Percentiles rank a stretch among this genome's conserved stretches.
phyloP scores from a whole-genome alignment of 352 stramenopile species.

The Globisporangium carolinianum region DNA sequence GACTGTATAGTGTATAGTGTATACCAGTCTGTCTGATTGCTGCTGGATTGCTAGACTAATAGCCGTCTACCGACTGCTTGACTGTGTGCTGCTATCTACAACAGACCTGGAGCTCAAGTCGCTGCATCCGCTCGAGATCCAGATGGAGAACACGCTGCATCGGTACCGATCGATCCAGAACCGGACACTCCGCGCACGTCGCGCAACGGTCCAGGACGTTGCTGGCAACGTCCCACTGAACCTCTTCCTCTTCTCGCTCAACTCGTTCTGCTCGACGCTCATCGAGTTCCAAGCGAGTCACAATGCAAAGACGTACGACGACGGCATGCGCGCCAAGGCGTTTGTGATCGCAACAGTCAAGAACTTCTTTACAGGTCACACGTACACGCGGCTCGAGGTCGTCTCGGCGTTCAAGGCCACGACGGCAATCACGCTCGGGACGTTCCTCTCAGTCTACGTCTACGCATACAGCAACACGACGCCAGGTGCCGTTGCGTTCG shows the following conservation, averaged over 20 bases:
- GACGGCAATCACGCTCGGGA: slow-evolving; percentile 26
- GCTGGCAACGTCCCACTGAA: slow-evolving; percentile 43
- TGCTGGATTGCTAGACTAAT: too few species aligned
- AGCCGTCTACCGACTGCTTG: too few species aligned
- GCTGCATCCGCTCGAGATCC: slow-evolving; percentile 23
- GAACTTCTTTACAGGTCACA: slow-evolving; percentile 22
- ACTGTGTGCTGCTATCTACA: slow-evolving; percentile 8
- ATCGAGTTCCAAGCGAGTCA: slow-evolving; percentile 30
- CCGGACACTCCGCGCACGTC: slow-evolving; percentile 21
- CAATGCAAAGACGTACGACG: slow-evolving; percentile 31
- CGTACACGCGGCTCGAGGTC: slow-evolving; percentile 24
- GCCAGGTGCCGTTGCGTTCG: slow-evolving; percentile 30
- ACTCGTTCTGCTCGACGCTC: slow-evolving; percentile 63
- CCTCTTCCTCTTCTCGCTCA: slow-evolving; percentile 54
- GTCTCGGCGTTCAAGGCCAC: slow-evolving; percentile 29
- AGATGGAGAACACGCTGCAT: slow-evolving; percentile 44
- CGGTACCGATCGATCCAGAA: slow-evolving; percentile 48
- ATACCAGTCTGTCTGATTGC: too few species aligned
- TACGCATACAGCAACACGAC: slow-evolving; percentile 37
- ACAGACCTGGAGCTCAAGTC: slow-evolving; percentile 23
- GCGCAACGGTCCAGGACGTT: slow-evolving; percentile 25
- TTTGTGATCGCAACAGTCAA: slow-evolving; percentile 14
- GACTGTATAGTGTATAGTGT: too few species aligned
- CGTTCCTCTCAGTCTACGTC: slow-evolving; percentile 32
- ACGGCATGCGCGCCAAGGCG: slow-evolving; percentile 14